Evolutionary conservation across 2,329 filamentous ascomycete genomes (phyloP).

Genomic region (Trichoderma sp.): DNA sequence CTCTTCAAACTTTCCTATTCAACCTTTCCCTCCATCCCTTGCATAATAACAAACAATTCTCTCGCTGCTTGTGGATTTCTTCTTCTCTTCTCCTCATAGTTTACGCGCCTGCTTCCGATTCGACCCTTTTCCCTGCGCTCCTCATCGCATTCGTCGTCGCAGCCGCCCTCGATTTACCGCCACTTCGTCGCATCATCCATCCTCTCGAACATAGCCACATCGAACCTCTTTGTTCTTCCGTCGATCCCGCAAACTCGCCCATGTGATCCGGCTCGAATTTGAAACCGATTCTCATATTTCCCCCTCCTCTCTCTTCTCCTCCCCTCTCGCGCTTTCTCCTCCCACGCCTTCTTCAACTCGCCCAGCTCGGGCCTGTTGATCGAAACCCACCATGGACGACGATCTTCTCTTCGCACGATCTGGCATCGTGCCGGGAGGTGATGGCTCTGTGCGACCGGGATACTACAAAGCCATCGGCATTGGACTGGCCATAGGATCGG

Average conservation of each 20-base stretch:
- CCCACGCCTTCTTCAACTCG: neutral
- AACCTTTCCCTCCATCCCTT: neutral
- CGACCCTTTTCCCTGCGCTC: neutral
- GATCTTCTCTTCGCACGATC: conserved; percentile 15
- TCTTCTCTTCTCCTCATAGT: neutral
- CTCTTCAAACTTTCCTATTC: conserved; percentile 4
- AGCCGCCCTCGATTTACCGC: conserved; percentile 1
- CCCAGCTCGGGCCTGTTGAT: neutral
- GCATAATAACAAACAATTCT: neutral
- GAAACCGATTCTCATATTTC: neutral
- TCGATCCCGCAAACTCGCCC: conserved; percentile 9
- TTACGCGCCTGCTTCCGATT: neutral
- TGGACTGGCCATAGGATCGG: conserved; percentile 79
- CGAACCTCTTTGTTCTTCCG: neutral
- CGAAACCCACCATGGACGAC: conserved; percentile 19
- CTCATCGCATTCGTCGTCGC: neutral
- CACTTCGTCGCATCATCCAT: conserved; percentile 3
- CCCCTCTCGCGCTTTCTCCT: neutral
- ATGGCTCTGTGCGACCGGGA: conserved; percentile 42
- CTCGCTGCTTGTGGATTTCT: neutral
- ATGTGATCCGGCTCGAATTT: conserved; percentile 12
- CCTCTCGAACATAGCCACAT: neutral
- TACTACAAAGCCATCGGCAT: conserved; percentile 87
- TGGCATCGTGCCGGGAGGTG: conserved; percentile 20
- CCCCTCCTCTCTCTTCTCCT: neutral